Base-by-base conservation (phyloP, 164 flowering plant genomes). In the Chimonanthus salicifolius region DNA sequence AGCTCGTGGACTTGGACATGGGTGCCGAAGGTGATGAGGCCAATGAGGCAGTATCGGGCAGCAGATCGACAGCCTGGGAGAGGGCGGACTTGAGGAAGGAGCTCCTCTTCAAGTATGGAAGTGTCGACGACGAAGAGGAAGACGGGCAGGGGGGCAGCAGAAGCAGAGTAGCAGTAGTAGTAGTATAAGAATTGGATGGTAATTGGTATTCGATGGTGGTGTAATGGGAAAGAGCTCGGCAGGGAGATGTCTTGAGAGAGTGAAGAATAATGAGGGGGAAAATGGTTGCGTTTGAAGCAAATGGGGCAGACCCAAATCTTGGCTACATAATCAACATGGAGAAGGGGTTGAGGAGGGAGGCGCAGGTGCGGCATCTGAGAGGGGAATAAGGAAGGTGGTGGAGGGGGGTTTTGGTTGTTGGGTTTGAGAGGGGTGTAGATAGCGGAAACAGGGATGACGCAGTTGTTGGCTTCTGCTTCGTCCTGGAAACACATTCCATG, bases 261-360 rank as follows among this genome's bases (percentile, higher is more conserved):
- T 62, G 72, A 71, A 60, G 85, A 46, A 74, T 93, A 95, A 90
- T 90, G 88, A 43, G 84, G 81, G 15, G 98, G 98, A 68, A 95
- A 95, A 79, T 87, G 91, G 71, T 91, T 95, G 62, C 97, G 91
- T 49, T 85, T 86, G 80, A 84, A 89, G 82, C 98, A 93, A 79
- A 93, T 88, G 64, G 93, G 92, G 83, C 99, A 95, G 85, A 85
- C 85, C 99, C 98, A 95, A 83, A 95, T 87, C 88, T 93, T 95
- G 78, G 87, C 89, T n/a, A 74, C 62, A 83, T 76, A 93, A 77
- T 95, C 98, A 63, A 91, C 91, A 65, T 85, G 74, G 86, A 83
- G 81, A 90, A 95, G 2, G 99, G 96, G 71, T 95, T 93, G 72
- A 95, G 91, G 4, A 92, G 85, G 43, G 99, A 91, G 74, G 96